Evolutionary conservation across 768 basidiomycete genomes (phyloP).

Genomic region (Amanita molliuscula): DNA sequence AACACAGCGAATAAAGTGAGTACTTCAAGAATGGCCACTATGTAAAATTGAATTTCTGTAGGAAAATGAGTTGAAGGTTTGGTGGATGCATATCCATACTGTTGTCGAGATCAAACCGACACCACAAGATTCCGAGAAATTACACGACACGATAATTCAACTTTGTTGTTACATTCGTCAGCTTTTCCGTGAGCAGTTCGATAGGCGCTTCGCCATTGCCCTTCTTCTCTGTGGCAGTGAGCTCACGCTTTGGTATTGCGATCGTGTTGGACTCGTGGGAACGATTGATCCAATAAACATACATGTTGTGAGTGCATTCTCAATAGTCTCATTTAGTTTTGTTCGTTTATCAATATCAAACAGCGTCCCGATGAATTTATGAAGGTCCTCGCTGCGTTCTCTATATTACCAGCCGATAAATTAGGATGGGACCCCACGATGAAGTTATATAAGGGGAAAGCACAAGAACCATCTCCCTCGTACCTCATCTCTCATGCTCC

Average conservation of each 20-base stretch:
- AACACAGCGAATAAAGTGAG: neutral
- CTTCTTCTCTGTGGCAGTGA: conserved; percentile 2
- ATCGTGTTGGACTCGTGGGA: conserved; percentile 8
- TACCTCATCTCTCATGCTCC: neutral
- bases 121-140: neutral
- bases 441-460: neutral
- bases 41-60: neutral
- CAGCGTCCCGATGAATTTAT: neutral
- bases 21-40: neutral
- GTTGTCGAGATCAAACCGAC: neutral
- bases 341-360: neutral
- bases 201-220: conserved; percentile 7
- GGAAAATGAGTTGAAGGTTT: neutral
- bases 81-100: neutral
- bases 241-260: conserved; percentile 5
- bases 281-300: conserved; percentile 9
- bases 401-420: neutral
- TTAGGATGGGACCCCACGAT: neutral
- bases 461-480: neutral
- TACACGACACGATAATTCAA: neutral
- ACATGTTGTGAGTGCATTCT: neutral
- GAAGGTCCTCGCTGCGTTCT: neutral
- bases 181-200: conserved; percentile 8
- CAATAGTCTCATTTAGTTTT: too few species aligned
- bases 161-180: conserved; percentile 8